Base-by-base conservation (phyloP, 2,329 filamentous ascomycete species). In the Nemania abortiva region DNA sequence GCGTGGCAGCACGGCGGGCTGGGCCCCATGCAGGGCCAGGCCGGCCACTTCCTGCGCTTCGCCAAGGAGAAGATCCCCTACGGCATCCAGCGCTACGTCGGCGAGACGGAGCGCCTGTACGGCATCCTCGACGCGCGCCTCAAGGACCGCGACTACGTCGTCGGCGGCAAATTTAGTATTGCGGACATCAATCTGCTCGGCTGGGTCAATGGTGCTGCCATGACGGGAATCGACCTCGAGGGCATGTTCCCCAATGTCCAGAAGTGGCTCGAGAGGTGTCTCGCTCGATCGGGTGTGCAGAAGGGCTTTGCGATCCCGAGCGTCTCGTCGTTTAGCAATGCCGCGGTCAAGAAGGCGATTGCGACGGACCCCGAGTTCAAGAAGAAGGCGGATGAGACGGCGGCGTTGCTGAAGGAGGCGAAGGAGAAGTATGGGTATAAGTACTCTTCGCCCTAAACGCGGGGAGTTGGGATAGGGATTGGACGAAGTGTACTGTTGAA, bases 1-100 rank as follows among this genome's bases (percentile, higher is more conserved):
- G 86, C 86, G 47, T 92, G 89, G 88, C 90, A 94, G 81, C 92
- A 93, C 75, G 91, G 90, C n/a, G 91, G 91, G 1, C 76, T 93
- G 2, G 91, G 91, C 0, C 91, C 92, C 2, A 87, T 87, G 84
- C 91, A 94, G 79, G 92, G 89, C 27, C 92, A 94, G 78, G 89
- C 91, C 67, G 91, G 92, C 79, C 91, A 95, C 81, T 95, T 95
- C 82, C 79, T 84, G 61, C 86, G 88, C 49, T 90, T 90, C 74
- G 88, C 91, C 3, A 88, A 90, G 50, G 90, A 93, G 75, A 87
- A 86, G 76, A 90, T 93, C 75, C 84, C 89, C 58, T 95, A 94
- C 78, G 89, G 86, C 57, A 86, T 91, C 18, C 90, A 91, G 76
- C 88, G 92, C 49, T 95, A 95, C 79, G 84, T 91, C 62, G 93